phyloP scores from a whole-genome alignment of 768 basidiomycete species.

The Phanerochaete sordida region DNA sequence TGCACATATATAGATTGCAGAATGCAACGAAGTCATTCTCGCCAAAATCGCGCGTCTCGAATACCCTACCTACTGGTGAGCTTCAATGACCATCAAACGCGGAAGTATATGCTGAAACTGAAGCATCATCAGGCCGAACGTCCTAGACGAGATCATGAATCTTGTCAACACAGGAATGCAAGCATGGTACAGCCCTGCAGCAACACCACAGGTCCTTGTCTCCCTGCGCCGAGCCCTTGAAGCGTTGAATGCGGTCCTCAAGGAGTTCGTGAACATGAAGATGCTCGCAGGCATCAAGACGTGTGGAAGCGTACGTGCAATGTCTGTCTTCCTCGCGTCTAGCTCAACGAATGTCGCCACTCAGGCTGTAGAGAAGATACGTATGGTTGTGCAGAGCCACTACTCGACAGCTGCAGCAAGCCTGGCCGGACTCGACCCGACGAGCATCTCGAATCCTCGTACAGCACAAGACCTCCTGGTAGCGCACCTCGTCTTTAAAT shows the following conservation, averaged over 20 bases:
- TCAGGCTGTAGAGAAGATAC: slow-evolving; percentile 54
- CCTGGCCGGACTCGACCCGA: slow-evolving; percentile 29
- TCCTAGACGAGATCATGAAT: slow-evolving; percentile 51
- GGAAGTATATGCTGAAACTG: background rate
- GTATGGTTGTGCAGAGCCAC: slow-evolving; percentile 52
- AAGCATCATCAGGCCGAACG: slow-evolving; percentile 46
- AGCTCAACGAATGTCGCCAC: background rate
- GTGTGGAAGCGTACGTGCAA: slow-evolving; percentile 53
- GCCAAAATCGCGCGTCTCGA: slow-evolving; percentile 77
- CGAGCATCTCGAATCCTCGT: slow-evolving; percentile 34
- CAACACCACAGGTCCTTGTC: slow-evolving; percentile 34
- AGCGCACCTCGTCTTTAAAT: slow-evolving; percentile 73
- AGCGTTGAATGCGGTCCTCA: slow-evolving; percentile 61
- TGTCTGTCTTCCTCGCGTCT: slow-evolving; percentile 2
- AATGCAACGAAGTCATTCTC: slow-evolving; percentile 72
- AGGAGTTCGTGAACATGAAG: slow-evolving; percentile 69
- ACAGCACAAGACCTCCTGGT: slow-evolving; percentile 47
- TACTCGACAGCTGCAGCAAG: slow-evolving; percentile 53
- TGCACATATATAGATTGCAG: slow-evolving; percentile 57
- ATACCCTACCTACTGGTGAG: slow-evolving; percentile 70
- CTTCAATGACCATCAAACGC: background rate
- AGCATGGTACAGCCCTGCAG: slow-evolving; percentile 44
- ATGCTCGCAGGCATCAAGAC: slow-evolving; percentile 64
- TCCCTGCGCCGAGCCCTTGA: slow-evolving; percentile 58
- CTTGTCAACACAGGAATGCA: slow-evolving; percentile 53